Evolutionary conservation across 2,329 filamentous ascomycete genomes (phyloP).

Genomic region (Cytospora piceicola): DNA sequence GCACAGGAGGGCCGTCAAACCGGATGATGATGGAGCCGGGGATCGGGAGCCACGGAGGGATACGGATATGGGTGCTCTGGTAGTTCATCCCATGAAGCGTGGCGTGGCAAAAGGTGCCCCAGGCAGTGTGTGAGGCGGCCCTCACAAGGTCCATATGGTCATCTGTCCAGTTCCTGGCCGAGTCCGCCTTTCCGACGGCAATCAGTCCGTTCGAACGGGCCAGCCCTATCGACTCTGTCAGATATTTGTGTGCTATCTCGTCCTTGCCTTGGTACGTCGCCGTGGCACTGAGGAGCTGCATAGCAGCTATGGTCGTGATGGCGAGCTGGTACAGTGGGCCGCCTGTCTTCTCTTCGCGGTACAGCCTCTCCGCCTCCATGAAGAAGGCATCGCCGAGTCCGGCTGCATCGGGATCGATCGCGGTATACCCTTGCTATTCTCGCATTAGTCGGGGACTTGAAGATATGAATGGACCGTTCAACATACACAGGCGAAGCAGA

Average conservation of each 20-base stretch:
- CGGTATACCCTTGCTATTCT: slow-evolving; percentile 27
- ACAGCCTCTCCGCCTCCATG: slow-evolving; percentile 21
- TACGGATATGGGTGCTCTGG: slow-evolving; percentile 16
- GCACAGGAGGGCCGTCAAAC: slow-evolving; percentile 4
- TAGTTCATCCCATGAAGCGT: slow-evolving; percentile 25
- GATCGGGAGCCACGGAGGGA: slow-evolving; percentile 21
- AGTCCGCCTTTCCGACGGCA: slow-evolving; percentile 7
- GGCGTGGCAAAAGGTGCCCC: slow-evolving; percentile 28
- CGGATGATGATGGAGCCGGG: slow-evolving; percentile 20
- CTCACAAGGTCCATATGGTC: slow-evolving; percentile 21
- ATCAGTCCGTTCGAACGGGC: slow-evolving; percentile 25
- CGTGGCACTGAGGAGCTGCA: slow-evolving; percentile 23
- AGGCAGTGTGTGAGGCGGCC: slow-evolving; percentile 28
- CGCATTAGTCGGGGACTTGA: background rate
- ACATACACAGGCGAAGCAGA: slow-evolving; percentile 31
- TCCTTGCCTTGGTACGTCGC: slow-evolving; percentile 23
- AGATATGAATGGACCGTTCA: too few relatives aligned
- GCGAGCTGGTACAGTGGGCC: slow-evolving; percentile 22
- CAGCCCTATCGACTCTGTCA: slow-evolving; percentile 22
- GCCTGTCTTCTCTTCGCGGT: slow-evolving; percentile 18
- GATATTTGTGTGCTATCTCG: slow-evolving; percentile 10
- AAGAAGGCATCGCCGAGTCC: slow-evolving; percentile 24
- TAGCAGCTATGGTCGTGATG: slow-evolving; percentile 25
- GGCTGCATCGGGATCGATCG: slow-evolving; percentile 18
- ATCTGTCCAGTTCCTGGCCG: slow-evolving; percentile 27